phyloP scores from a whole-genome alignment of 1,139 yeast genomes.

The Diutina pseudorugosa region DNA sequence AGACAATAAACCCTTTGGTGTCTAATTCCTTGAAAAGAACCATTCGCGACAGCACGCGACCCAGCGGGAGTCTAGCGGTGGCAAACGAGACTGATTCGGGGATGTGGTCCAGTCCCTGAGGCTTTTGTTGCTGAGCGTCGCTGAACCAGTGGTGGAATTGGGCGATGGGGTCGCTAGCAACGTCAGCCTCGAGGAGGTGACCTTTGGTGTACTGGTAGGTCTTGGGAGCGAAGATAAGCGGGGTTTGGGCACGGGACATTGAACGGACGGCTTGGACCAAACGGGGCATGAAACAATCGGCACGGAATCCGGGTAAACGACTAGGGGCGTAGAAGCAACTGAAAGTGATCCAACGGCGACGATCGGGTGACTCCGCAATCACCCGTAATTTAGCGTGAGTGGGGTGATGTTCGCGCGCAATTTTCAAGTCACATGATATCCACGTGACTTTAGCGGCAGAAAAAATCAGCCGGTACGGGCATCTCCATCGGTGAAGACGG shows the following conservation, averaged over 20 bases:
- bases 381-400: no score
- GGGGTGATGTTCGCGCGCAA: no score
- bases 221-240: constrained; percentile 59
- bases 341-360: no score
- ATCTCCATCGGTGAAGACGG: no score
- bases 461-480: no score
- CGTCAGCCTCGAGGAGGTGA: constrained; percentile 41
- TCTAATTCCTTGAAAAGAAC: constrained; percentile 87
- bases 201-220: constrained; percentile 80
- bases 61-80: constrained; percentile 79
- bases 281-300: not conserved
- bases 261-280: not conserved
- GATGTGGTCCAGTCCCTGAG: constrained; percentile 32
- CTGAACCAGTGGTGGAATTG: constrained; percentile 81
- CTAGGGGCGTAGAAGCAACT: no score
- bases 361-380: no score
- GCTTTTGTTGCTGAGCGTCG: constrained; percentile 49
- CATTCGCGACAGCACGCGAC: constrained; percentile 65
- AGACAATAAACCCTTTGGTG: constrained; percentile 71
- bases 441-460: no score
- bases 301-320: no score
- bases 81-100: constrained; percentile 79
- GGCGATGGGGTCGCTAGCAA: constrained; percentile 49
- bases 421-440: no score
- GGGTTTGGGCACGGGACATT: constrained; percentile 9